phyloP scores from a whole-genome alignment of 805 yeast species.

The Saccharomycopsis guyanensis region DNA sequence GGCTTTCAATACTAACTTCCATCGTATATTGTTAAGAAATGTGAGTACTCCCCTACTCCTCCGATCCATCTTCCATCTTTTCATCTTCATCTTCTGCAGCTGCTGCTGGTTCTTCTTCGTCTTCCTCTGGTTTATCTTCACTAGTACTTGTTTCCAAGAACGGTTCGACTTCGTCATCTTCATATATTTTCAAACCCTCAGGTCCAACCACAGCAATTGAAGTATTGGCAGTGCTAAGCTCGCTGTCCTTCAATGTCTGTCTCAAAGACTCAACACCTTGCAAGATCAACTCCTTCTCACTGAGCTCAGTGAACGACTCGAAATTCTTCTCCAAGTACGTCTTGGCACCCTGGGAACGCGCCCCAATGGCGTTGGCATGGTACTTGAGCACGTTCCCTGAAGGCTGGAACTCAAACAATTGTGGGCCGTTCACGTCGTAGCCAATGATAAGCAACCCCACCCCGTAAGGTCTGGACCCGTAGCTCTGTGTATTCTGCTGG shows the following conservation, averaged over 20 bases:
- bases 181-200: slow-evolving; percentile 70
- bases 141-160: slow-evolving; percentile 23
- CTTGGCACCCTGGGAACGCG: slow-evolving; percentile 97
- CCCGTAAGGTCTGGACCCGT: slow-evolving; percentile 97
- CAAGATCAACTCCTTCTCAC: slow-evolving; percentile 67
- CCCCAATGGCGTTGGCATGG: slow-evolving; percentile 93
- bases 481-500: slow-evolving; percentile 90
- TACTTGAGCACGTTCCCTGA: slow-evolving; percentile 90
- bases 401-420: slow-evolving; percentile 90
- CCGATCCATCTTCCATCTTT: background rate
- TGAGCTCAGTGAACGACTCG: slow-evolving; percentile 53
- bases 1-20: too few species aligned
- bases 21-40: too few species aligned
- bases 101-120: background rate
- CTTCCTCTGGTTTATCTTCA: background rate
- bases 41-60: too few species aligned
- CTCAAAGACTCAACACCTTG: slow-evolving; percentile 87
- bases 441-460: slow-evolving; percentile 91
- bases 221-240: slow-evolving; percentile 74
- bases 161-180: slow-evolving; percentile 67
- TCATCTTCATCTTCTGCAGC: slow-evolving; percentile 3
- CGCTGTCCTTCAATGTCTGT: slow-evolving; percentile 93
- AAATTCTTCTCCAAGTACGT: slow-evolving; percentile 87
- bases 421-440: slow-evolving; percentile 89
- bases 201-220: slow-evolving; percentile 90